These are phyloP conservation scores for Danielozyma ontarioensis DNA, from an alignment of 805 yeast genomes.

Conservation along the genomic window DNA sequence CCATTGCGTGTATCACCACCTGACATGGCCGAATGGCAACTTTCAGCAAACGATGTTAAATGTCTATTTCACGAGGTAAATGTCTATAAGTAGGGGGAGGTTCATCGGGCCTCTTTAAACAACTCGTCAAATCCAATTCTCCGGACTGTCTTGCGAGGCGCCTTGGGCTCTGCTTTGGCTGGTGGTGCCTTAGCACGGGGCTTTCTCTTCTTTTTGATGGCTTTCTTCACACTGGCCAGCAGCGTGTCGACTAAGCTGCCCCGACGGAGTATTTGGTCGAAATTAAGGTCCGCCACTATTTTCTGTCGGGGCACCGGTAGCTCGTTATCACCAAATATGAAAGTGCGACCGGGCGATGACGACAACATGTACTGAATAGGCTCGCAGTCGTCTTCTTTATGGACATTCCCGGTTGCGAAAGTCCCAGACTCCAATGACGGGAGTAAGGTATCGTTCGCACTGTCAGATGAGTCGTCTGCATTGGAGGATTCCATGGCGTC, in stretches of 20 bases:
- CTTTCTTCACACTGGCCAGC: neutral
- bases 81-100: too few species aligned
- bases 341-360: conserved; percentile 20
- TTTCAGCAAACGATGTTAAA: too few species aligned
- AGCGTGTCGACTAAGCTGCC: conserved; percentile 11
- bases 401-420: neutral
- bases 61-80: too few species aligned
- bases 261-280: conserved; percentile 22
- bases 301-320: conserved; percentile 19
- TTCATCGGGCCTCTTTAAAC: too few species aligned
- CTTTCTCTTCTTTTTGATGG: conserved; percentile 1
- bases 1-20: too few species aligned
- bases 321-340: conserved; percentile 15
- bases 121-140: conserved; percentile 14
- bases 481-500: conserved; percentile 16
- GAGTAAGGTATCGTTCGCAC: conserved; percentile 4
- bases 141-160: conserved; percentile 12
- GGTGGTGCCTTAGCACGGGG: conserved; percentile 1
- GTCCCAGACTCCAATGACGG: conserved; percentile 14
- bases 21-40: too few species aligned
- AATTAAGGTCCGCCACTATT: conserved; percentile 23
- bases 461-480: neutral
- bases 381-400: conserved; percentile 7
- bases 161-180: conserved; percentile 2
- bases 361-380: conserved; percentile 18